Evolutionary conservation across 2,329 filamentous ascomycete genomes (phyloP), one percentile per base, ranked within the genome.

Genomic region (Fusarium avenaceum): DNA sequence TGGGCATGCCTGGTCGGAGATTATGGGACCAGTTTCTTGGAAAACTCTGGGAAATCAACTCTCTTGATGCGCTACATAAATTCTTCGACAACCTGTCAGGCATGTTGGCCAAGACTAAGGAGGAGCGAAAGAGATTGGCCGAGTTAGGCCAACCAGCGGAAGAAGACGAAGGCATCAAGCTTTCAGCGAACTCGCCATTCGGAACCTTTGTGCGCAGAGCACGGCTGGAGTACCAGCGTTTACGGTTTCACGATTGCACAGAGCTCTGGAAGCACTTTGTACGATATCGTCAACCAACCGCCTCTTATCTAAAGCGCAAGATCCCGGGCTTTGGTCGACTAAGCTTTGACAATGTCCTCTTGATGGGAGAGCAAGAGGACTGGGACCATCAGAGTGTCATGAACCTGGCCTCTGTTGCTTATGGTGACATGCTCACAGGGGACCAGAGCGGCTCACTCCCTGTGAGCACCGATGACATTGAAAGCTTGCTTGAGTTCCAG

Each of bases 21-120:
- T 80, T 97, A n/a, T 96, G 94, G 89, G 94, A 98, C 75, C 82
- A 91, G 3, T 92, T 97, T 57, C 85, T 98, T 14, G 87, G 88
- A 56, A 90, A 89, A 66, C 82, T 98, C 24, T 98, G 96, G 95
- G 85, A 86, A 17, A 88, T 98, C 69, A 89, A 94, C 75, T 95
- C 91, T 20, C 86, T 96, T 13, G 88, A 98, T 79, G 87, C 89
- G 0, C 80, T 98, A n/a, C 89, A 94, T 74, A 82, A 84, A 3
- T 95, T 97, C 77, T 92, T 97, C 74, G 85, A 86, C 30, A 81
- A 81, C 22, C 83, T 91, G 17, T 79, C 82, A 6, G 78, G 79
- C 24, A 79, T 92, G 32, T 78, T 96, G 48, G 84, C 83, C 56
- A 90, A 87, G 74, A 85, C 86, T 17, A 87, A 86, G 68, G 87